Evolutionary conservation across 805 yeast genomes (phyloP).

Genomic region (Wickerhamiella siamensis): DNA sequence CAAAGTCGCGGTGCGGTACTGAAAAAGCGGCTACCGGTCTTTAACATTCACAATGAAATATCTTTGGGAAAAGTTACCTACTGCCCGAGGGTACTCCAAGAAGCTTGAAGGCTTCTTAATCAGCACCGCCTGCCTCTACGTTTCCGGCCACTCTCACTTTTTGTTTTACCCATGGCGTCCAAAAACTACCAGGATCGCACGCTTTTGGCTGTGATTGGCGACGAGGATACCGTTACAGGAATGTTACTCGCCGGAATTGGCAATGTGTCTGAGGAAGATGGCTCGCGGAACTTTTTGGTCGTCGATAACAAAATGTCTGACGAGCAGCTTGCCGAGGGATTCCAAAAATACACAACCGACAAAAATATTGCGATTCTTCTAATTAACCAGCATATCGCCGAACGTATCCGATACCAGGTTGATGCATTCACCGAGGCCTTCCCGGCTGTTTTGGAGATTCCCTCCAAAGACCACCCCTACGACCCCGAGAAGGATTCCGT

Average conservation of each 20-base stretch:
- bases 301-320: slow-evolving; percentile 67
- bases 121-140: no score
- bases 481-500: slow-evolving; percentile 97
- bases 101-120: no score
- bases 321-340: slow-evolving; percentile 61
- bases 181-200: slow-evolving; percentile 50
- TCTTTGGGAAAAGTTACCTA: no score
- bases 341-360: slow-evolving; percentile 62
- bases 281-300: slow-evolving; percentile 66
- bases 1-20: not conserved
- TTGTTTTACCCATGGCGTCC: slow-evolving; percentile 11
- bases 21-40: not conserved
- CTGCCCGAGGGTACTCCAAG: no score
- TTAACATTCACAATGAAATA: no score
- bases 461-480: slow-evolving; percentile 96
- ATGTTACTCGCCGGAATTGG: slow-evolving; percentile 91
- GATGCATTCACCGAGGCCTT: slow-evolving; percentile 81
- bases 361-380: slow-evolving; percentile 85
- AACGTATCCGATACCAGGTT: slow-evolving; percentile 65
- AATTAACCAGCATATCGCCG: slow-evolving; percentile 92
- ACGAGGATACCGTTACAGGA: slow-evolving; percentile 95
- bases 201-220: slow-evolving; percentile 87
- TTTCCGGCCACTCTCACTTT: no score
- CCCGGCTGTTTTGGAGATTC: slow-evolving; percentile 93
- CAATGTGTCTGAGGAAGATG: slow-evolving; percentile 45